Percentiles rank a stretch among this genome's conserved stretches.
phyloP scores from a whole-genome alignment of 352 stramenopile genomes.

The Globisporangium uncinulatum region DNA sequence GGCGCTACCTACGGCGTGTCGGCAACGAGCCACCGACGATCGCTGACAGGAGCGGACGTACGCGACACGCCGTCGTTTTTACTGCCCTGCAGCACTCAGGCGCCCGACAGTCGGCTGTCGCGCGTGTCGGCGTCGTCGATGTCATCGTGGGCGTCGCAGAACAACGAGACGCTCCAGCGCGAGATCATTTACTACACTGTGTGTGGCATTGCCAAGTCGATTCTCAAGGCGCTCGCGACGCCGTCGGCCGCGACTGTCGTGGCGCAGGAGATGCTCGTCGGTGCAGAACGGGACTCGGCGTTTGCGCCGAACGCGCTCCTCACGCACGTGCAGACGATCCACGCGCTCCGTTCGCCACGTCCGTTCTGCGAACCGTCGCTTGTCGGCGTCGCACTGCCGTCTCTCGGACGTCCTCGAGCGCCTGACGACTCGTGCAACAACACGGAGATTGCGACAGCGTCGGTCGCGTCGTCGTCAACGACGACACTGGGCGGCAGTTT shows the following conservation, averaged over 20 bases:
- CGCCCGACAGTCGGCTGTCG: constrained; percentile 2
- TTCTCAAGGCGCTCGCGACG: constrained; percentile 40
- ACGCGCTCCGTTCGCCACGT: constrained; percentile 38
- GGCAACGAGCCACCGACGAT: no score
- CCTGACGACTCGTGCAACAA: constrained; percentile 5
- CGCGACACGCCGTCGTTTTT: not conserved
- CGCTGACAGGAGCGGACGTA: not conserved
- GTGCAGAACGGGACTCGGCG: constrained; percentile 42
- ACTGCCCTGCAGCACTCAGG: no score
- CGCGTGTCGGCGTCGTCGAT: constrained; percentile 22
- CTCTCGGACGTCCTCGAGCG: not conserved
- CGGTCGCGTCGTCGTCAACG: constrained; percentile 3
- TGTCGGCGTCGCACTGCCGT: not conserved
- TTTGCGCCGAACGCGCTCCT: constrained; percentile 42
- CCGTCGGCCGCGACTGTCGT: constrained; percentile 20
- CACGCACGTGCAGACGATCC: constrained; percentile 35
- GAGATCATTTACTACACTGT: constrained; percentile 85
- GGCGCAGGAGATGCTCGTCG: constrained; percentile 45
- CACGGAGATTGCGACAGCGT: constrained; percentile 6
- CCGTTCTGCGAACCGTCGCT: constrained; percentile 32
- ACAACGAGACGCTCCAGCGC: constrained; percentile 68
- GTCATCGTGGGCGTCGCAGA: constrained; percentile 40
- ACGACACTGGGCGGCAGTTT: constrained; percentile 5
- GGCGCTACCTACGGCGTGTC: no score
- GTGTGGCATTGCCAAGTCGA: constrained; percentile 71